Evolutionary conservation across 1,284 basidiomycete genomes (phyloP).

Genomic region (Fomes fomentarius): DNA sequence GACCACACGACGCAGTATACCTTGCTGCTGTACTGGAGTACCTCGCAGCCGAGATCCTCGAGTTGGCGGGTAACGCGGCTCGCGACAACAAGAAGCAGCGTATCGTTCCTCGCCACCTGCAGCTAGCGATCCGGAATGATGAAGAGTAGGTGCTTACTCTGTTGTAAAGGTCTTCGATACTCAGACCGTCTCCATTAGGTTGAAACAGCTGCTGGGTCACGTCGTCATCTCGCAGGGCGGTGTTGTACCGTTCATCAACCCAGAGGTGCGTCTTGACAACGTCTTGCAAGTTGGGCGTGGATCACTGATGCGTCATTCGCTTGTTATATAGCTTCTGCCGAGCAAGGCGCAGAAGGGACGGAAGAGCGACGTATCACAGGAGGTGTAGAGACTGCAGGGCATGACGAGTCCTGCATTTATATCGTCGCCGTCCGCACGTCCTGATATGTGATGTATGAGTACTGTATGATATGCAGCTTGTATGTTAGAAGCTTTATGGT

Average conservation of each 20-base stretch:
- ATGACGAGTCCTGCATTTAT: too few species aligned
- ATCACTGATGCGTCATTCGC: neutral
- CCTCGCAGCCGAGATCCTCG: constrained; percentile 86
- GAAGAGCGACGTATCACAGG: constrained; percentile 38
- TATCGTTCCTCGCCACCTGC: constrained; percentile 86
- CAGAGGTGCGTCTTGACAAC: constrained; percentile 40
- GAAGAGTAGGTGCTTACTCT: constrained; percentile 58
- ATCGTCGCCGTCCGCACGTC: too few species aligned
- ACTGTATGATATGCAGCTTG: constrained; percentile 15
- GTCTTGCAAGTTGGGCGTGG: too few species aligned
- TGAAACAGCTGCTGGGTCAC: constrained; percentile 75
- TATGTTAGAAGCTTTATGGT: neutral
- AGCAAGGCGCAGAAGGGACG: constrained; percentile 44
- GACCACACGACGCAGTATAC: constrained; percentile 76
- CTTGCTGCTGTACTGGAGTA: constrained; percentile 85
- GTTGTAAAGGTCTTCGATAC: neutral
- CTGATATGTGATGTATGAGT: constrained; percentile 17
- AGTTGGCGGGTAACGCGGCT: constrained; percentile 84
- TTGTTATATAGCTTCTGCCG: constrained; percentile 56
- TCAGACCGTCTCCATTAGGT: constrained; percentile 31
- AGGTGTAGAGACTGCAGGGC: constrained; percentile 35
- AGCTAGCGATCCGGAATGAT: constrained; percentile 87
- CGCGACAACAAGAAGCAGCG: constrained; percentile 86
- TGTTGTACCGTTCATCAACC: constrained; percentile 70
- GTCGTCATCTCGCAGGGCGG: constrained; percentile 90